phyloP scores from a whole-genome alignment of 2,329 filamentous ascomycete genomes.

The Scortechinia acanthostroma region DNA sequence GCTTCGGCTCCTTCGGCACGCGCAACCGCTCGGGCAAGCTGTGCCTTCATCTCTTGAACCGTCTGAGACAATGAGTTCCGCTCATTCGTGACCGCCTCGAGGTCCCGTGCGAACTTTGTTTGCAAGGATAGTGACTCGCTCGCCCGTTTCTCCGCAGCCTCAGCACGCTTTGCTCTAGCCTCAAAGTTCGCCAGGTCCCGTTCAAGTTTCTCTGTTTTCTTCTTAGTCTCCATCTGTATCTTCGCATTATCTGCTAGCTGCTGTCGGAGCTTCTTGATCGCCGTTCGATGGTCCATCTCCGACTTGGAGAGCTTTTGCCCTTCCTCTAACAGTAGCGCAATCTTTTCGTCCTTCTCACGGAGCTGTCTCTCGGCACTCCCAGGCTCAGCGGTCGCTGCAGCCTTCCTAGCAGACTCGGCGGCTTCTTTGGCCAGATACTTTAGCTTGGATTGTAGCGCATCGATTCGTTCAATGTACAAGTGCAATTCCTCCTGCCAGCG shows the following conservation, averaged over 20 bases:
- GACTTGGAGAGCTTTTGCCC: constrained; percentile 80
- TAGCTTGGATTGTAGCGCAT: constrained; percentile 84
- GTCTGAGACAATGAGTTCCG: neutral
- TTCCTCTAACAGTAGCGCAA: constrained; percentile 84
- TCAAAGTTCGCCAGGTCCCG: constrained; percentile 50
- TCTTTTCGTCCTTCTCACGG: constrained; percentile 83
- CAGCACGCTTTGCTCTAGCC: constrained; percentile 36
- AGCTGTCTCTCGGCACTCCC: constrained; percentile 72
- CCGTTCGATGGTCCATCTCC: constrained; percentile 76
- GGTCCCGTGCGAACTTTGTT: neutral
- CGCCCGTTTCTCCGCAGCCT: constrained; percentile 25
- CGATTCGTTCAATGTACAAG: constrained; percentile 78
- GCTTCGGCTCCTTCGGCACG: neutral
- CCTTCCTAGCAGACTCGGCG: constrained; percentile 66
- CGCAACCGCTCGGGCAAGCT: neutral
- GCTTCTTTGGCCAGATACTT: constrained; percentile 80
- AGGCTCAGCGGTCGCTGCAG: constrained; percentile 49
- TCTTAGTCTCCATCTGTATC: constrained; percentile 24
- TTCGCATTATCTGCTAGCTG: constrained; percentile 52
- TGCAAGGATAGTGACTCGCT: neutral
- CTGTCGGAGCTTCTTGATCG: constrained; percentile 73
- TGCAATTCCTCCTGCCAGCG: constrained; percentile 77
- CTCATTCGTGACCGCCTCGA: neutral
- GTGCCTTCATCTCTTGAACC: neutral
- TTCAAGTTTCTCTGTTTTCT: constrained; percentile 50